These are phyloP conservation scores for Metrosideros polymorpha DNA, from an alignment of 441 rosid genomes.

Conservation along the genomic window DNA sequence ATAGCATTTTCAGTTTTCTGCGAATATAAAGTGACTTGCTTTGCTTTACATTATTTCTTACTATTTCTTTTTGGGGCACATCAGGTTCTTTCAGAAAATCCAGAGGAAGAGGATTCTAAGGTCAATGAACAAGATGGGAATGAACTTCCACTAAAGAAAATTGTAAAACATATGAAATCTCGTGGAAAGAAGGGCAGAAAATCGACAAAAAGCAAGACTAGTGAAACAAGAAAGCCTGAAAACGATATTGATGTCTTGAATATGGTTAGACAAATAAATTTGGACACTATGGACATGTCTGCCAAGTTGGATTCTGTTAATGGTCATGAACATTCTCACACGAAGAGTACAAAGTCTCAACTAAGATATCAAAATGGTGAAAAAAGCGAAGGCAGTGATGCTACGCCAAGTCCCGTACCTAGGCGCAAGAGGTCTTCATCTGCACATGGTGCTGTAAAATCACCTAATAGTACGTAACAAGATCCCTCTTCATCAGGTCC, in stretches of 20 bases:
- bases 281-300: conserved; percentile 49
- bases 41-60: neutral
- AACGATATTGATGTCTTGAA: conserved; percentile 79
- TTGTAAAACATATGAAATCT: conserved; percentile 64
- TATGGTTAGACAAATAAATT: conserved; percentile 91
- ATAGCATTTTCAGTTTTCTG: neutral
- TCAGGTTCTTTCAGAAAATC: conserved; percentile 45
- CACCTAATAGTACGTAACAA: conserved; percentile 26
- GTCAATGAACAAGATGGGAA: conserved; percentile 67
- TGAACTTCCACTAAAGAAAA: conserved; percentile 79
- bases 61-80: conserved; percentile 5
- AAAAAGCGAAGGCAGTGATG: conserved; percentile 51
- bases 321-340: conserved; percentile 57
- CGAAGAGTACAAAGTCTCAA: conserved; percentile 28
- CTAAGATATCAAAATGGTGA: conserved; percentile 36
- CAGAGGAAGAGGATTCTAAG: conserved; percentile 37
- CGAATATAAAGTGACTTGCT: conserved; percentile 1
- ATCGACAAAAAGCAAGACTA: conserved; percentile 41
- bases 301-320: conserved; percentile 74
- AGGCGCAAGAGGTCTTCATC: conserved; percentile 69
- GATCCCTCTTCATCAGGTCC: conserved; percentile 20
- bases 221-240: conserved; percentile 41
- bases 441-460: conserved; percentile 50
- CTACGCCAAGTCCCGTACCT: conserved; percentile 47
- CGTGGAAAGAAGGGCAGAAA: conserved; percentile 53